phyloP scores from a whole-genome alignment of 805 yeast species.

The Metschnikowia orientalis region DNA sequence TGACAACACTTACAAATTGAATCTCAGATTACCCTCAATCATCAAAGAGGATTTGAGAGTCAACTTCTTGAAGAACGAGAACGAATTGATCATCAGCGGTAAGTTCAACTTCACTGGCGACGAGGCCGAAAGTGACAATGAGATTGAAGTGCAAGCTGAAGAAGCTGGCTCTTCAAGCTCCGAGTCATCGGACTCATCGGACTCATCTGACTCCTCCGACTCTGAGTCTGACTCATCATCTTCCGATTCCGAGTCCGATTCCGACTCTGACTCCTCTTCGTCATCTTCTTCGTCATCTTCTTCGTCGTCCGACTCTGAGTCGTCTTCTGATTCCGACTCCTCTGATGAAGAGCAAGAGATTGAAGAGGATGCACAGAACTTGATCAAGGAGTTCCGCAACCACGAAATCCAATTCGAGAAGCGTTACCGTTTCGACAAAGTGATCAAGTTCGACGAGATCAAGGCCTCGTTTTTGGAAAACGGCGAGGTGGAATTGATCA shows the following conservation, averaged over 20 bases:
- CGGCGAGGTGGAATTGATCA: slow-evolving; percentile 39
- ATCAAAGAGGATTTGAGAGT: slow-evolving; percentile 38
- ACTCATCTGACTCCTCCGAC: slow-evolving; percentile 13
- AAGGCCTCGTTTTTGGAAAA: slow-evolving; percentile 34
- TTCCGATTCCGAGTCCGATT: slow-evolving; percentile 10
- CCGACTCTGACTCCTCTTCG: slow-evolving; percentile 6
- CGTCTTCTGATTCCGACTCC: slow-evolving; percentile 13
- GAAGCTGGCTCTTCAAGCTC: slow-evolving; percentile 16
- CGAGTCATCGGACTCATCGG: slow-evolving; percentile 16
- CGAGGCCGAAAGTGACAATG: slow-evolving; percentile 22
- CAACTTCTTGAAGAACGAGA: slow-evolving; percentile 36
- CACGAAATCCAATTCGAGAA: slow-evolving; percentile 41
- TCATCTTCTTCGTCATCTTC: slow-evolving; percentile 16
- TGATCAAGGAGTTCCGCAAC: slow-evolving; percentile 36
- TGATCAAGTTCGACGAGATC: slow-evolving; percentile 34
- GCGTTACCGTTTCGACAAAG: slow-evolving; percentile 39
- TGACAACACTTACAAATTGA: slow-evolving; percentile 37
- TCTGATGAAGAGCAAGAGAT: slow-evolving; percentile 33
- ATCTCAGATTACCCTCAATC: slow-evolving; percentile 39
- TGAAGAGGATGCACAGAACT: slow-evolving; percentile 34
- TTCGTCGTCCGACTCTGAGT: slow-evolving; percentile 10
- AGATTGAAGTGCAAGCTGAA: slow-evolving; percentile 18
- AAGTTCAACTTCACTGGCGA: slow-evolving; percentile 30
- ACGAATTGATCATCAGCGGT: slow-evolving; percentile 39
- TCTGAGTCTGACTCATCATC: slow-evolving; percentile 16